Evolutionary conservation across 257 asterid genomes (phyloP).

Genomic region (Jacaranda copaia): DNA sequence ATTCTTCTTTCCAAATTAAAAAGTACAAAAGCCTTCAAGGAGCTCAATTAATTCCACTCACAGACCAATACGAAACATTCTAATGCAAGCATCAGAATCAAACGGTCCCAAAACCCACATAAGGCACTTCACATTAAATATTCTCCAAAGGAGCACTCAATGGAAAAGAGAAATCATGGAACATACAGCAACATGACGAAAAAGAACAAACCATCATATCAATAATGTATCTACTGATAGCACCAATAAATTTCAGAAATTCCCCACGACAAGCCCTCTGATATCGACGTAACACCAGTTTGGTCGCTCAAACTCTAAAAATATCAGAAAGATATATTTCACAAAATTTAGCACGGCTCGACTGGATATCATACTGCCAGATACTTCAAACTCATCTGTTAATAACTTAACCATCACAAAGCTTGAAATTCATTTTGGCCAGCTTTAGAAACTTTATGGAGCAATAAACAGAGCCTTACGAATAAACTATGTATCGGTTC

Average conservation of each 20-base stretch:
- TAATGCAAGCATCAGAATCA: slow-evolving; percentile 55
- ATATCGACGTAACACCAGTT: slow-evolving; percentile 13
- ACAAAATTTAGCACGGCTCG: not conserved
- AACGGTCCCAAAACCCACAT: slow-evolving; percentile 35
- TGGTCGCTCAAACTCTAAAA: not conserved
- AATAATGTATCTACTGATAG: slow-evolving; percentile 32
- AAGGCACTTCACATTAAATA: slow-evolving; percentile 36
- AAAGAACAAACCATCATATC: slow-evolving; percentile 47
- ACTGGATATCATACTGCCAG: not conserved
- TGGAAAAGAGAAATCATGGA: slow-evolving; percentile 25
- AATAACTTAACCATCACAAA: not conserved
- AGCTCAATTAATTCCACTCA: slow-evolving; percentile 36
- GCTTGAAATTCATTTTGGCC: not conserved
- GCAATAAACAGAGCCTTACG: slow-evolving; percentile 15
- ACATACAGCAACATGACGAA: slow-evolving; percentile 40
- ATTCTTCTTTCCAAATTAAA: slow-evolving; percentile 4
- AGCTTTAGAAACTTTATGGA: slow-evolving; percentile 1
- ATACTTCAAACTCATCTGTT: not conserved
- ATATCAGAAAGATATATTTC: too few relatives aligned
- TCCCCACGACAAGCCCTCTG: slow-evolving; percentile 40
- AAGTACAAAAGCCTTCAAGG: slow-evolving; percentile 17
- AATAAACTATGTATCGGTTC: slow-evolving; percentile 38
- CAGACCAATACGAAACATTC: slow-evolving; percentile 33
- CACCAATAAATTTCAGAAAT: slow-evolving; percentile 47
- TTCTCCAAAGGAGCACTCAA: slow-evolving; percentile 45